A percentile compares a stretch with the other conserved stretches of the same genome.
Conservation (phyloP, 2,329 filamentous ascomycete species). For the Fusarium hainanense region DNA sequence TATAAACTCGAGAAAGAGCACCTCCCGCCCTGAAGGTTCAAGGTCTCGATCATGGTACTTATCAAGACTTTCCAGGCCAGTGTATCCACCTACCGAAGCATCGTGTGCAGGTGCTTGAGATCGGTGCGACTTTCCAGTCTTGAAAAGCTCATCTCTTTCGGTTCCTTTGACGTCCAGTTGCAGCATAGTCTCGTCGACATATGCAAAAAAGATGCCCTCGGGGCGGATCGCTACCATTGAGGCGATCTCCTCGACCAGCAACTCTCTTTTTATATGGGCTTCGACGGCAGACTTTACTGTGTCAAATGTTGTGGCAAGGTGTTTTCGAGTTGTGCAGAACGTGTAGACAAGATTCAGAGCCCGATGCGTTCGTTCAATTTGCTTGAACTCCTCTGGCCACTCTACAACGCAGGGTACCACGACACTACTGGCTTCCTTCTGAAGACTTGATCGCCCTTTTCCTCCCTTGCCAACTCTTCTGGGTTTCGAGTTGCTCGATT, state of each 20-base stretch:
- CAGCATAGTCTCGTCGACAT: slow-evolving; percentile 85
- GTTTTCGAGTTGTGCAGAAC: slow-evolving; percentile 92
- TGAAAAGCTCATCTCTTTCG: slow-evolving; percentile 72
- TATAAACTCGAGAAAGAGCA: slow-evolving; percentile 90
- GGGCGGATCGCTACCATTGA: slow-evolving; percentile 83
- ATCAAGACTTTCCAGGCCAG: slow-evolving; percentile 59
- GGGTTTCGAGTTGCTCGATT: slow-evolving; percentile 7
- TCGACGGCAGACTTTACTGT: slow-evolving; percentile 89
- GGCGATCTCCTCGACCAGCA: slow-evolving; percentile 83
- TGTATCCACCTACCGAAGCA: slow-evolving; percentile 67
- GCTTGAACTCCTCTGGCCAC: slow-evolving; percentile 82
- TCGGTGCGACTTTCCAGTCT: slow-evolving; percentile 58
- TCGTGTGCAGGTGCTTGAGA: slow-evolving; percentile 64
- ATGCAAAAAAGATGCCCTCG: slow-evolving; percentile 81
- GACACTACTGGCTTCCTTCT: slow-evolving; percentile 35
- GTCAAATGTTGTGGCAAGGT: slow-evolving; percentile 90
- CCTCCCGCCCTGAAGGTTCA: slow-evolving; percentile 64
- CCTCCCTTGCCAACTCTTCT: slow-evolving; percentile 11
- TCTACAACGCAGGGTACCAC: slow-evolving; percentile 52
- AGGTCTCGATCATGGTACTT: slow-evolving; percentile 31
- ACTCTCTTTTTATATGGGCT: slow-evolving; percentile 76
- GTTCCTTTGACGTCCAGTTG: slow-evolving; percentile 81
- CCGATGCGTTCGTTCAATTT: slow-evolving; percentile 79
- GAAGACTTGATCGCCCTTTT: slow-evolving; percentile 21
- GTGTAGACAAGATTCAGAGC: slow-evolving; percentile 94